These are phyloP conservation scores for Mariannaea sp. DNA, from an alignment of 2,329 filamentous ascomycete species.

Conservation along the genomic window DNA sequence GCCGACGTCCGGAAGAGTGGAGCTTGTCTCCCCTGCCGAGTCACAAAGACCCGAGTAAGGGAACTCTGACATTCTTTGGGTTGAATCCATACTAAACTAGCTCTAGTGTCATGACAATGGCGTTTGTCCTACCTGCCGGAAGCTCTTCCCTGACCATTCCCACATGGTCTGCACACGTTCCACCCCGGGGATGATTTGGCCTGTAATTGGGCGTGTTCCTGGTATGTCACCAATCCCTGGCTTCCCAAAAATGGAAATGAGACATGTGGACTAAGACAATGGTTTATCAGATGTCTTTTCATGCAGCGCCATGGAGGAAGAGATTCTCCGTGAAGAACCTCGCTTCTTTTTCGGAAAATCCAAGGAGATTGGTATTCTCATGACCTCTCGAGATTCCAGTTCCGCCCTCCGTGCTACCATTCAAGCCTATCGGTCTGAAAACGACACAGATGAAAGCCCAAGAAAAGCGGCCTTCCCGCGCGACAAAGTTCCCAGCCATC, in stretches of 20 bases:
- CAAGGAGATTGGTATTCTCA: conserved; percentile 43
- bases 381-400: conserved; percentile 41
- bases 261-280: conserved; percentile 34
- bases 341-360: conserved; percentile 46
- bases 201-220: conserved; percentile 45
- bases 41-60: conserved; percentile 54
- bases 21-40: conserved; percentile 55
- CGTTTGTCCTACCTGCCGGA: conserved; percentile 49
- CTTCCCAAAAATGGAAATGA: conserved; percentile 24
- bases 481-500: conserved; percentile 45
- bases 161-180: conserved; percentile 48
- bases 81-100: conserved; percentile 37
- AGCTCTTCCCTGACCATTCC: conserved; percentile 47
- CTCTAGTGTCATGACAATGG: conserved; percentile 48
- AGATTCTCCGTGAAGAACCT: conserved; percentile 41
- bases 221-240: conserved; percentile 41
- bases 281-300: conserved; percentile 45
- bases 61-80: conserved; percentile 23
- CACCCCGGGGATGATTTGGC: conserved; percentile 45
- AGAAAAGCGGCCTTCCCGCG: conserved; percentile 46
- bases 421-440: conserved; percentile 44
- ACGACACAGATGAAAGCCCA: conserved; percentile 40
- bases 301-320: conserved; percentile 41
- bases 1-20: conserved; percentile 54
- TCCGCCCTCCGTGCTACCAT: conserved; percentile 47